Conservation (phyloP, 495 filamentous ascomycete genomes). For the Penicillium canariense region DNA sequence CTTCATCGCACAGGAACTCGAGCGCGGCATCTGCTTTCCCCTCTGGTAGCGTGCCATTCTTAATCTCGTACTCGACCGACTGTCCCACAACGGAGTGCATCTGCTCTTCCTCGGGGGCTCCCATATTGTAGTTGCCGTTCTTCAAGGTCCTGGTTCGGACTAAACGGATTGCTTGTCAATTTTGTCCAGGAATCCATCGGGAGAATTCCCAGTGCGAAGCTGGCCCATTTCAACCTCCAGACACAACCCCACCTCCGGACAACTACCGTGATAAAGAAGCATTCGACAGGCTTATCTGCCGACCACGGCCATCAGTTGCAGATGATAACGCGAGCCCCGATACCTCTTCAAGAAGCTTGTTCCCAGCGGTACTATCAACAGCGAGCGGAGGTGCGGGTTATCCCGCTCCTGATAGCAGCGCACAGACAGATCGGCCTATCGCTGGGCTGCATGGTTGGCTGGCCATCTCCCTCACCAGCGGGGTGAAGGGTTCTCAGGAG, state of each 20-base stretch:
- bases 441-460: conserved; percentile 6
- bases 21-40: conserved; percentile 29
- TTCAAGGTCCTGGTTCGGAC: background rate
- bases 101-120: conserved; percentile 5
- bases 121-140: conserved; percentile 2
- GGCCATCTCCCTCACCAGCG: background rate
- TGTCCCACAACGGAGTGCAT: background rate
- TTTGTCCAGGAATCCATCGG: background rate
- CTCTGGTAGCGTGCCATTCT: conserved; percentile 12
- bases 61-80: conserved; percentile 16
- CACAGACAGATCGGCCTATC: conserved; percentile 2
- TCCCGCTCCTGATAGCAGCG: conserved; percentile 7
- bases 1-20: conserved; percentile 25
- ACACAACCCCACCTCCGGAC: background rate
- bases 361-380: background rate
- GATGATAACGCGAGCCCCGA: conserved; percentile 16
- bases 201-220: background rate
- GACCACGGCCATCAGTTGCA: background rate
- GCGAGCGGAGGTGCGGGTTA: conserved; percentile 10
- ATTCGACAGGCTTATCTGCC: background rate
- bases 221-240: conserved; percentile 3
- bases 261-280: background rate
- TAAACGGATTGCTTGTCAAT: too few species aligned
- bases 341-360: conserved; percentile 16
- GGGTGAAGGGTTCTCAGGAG: background rate